Base-by-base conservation (phyloP, 2,329 filamentous ascomycete species). In the Grosmannia serpens region DNA sequence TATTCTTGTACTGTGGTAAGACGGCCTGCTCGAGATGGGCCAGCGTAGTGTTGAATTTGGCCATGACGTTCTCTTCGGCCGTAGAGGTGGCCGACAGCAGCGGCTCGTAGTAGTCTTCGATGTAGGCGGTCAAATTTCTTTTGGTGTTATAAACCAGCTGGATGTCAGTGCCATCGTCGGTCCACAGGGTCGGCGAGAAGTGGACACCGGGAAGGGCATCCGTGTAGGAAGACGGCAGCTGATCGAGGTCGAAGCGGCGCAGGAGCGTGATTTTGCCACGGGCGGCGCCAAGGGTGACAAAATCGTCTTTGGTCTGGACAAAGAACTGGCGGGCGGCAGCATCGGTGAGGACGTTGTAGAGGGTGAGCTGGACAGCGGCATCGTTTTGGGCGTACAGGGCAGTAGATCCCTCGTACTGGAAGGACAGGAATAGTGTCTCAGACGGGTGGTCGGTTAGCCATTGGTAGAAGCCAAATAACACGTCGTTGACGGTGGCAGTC, bases 101-200 rank as follows among this genome's bases (percentile, higher is more conserved):
- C 0, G 73, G 71, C 55, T 75, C 67, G 61, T 77, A 80, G 62
- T 74, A 77, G 62, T 80, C 77, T 60, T 79, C 75, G 53, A 80
- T 74, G 56, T 75, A 75, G 6, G 76, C 76, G 0, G 70, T 74
- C 29, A 64, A 61, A 46, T 71, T 69, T 11, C 63, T 63, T 0
- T 65, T 64, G 0, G 63, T 62, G 58, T 77, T 76, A 60, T 77
- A 79, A 2, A 70, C 65, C 0, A 80, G 62, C 9, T 63, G 65
- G 44, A 78, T 76, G 47, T 70, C 68, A 0, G 64, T 62, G 8
- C 66, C 64, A 56, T 80, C 75, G 59, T 74, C 75, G 0, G 68
- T 69, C 77, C 77, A 79, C 4, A 69, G 62, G 4, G 47, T 57
- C 0, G 75, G 75, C 0, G 71, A 69, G 63, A 79, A 74, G 58